Evolutionary conservation across 176 grass and related monocot species (phyloP).

Genomic region (Avena eriantha): DNA sequence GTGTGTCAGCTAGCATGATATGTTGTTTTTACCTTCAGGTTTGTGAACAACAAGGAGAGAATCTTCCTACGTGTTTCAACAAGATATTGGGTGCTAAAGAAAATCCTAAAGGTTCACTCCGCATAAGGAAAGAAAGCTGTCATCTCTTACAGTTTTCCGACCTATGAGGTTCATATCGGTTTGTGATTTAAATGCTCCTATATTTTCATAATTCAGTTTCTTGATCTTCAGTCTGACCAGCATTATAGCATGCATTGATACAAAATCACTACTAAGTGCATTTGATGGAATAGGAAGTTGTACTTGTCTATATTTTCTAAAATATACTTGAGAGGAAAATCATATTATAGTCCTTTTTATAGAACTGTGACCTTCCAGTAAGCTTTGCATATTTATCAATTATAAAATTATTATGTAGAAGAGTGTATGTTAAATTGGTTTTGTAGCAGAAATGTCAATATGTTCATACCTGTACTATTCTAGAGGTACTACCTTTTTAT

Average conservation of each 20-base stretch:
- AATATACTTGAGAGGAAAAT: not conserved
- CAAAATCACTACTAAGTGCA: not conserved
- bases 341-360: not conserved
- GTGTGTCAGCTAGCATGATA: not conserved
- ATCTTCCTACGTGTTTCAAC: constrained; percentile 80
- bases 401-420: not conserved
- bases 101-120: constrained; percentile 72
- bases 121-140: constrained; percentile 64
- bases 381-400: not conserved
- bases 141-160: constrained; percentile 60
- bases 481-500: not conserved
- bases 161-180: constrained; percentile 67
- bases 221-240: not conserved
- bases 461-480: not conserved
- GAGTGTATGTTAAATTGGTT: not conserved
- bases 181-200: not conserved
- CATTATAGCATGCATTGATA: not conserved
- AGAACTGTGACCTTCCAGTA: not conserved
- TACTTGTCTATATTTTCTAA: not conserved
- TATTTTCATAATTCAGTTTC: not conserved
- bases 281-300: not conserved
- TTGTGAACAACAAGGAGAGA: constrained; percentile 71
- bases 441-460: too few species aligned
- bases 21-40: constrained; percentile 57
- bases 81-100: constrained; percentile 75